Evolutionary conservation across 2,329 filamentous ascomycete species (phyloP), one percentile per base, ranked within the genome.

Genomic region (Ilyonectria mors-panacis): DNA sequence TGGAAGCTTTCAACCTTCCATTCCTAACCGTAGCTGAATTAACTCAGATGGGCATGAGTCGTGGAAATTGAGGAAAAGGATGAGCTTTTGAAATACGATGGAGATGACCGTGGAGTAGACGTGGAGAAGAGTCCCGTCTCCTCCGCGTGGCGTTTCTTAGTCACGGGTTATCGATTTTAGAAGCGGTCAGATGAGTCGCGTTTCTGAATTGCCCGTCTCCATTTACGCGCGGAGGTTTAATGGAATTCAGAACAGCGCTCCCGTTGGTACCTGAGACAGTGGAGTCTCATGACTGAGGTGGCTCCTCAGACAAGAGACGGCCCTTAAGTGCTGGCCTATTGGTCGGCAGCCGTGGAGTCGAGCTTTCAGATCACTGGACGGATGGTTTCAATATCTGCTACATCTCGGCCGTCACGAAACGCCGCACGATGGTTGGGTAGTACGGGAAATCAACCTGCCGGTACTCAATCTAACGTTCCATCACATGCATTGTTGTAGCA

Each of bases 191-290:
- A 37, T 55, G 50, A 39, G 37, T 19, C 50, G 57, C 28, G n/a
- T 35, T 51, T 15, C 30, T 60, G 39, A 30, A 45, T 35, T 44
- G 35, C 26, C 54, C 53, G 39, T 42, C 15, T 42, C 39, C 39
- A 42, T 42, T 42, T 45, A 57, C 56, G 28, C 54, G 65, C 57
- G 21, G 54, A 57, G 42, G 47, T 56, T 63, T 56, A 63, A 68
- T 72, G 63, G 69, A 59, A 60, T 61, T 44, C 33, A 57, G 44
- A 59, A 39, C 35, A 61, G 28, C 37, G 51, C 39, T 58, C 17
- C 21, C 37, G 58, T 58, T 61, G 61, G 61, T 57, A 73, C 73
- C 68, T 75, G 71, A 74, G 73, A 75, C 73, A 72, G 71, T 73
- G 73, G 73, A 55, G 50, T 47, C 54, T 8, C 68, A 63, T 68